Conservation (phyloP, 179 eudicot genomes). For the Actinidia arguta region DNA sequence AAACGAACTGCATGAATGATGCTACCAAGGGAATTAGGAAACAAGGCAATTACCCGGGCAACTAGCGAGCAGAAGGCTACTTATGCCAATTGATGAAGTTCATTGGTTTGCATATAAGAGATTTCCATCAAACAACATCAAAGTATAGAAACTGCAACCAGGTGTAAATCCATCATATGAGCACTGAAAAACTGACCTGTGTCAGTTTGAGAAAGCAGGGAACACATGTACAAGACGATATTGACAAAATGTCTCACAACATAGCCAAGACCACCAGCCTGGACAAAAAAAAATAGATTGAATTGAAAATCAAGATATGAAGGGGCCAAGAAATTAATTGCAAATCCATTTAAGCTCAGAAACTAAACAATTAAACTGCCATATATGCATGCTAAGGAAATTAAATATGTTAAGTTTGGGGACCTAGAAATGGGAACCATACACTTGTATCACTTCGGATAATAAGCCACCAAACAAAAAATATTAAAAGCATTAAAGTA, state of each 20-base stretch:
- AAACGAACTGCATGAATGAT: not conserved
- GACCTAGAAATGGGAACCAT: not conserved
- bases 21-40: constrained; percentile 1
- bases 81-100: constrained; percentile 86
- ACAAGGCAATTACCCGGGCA: constrained; percentile 70
- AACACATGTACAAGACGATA: constrained; percentile 76
- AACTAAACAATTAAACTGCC: not conserved
- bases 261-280: constrained; percentile 75
- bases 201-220: constrained; percentile 90
- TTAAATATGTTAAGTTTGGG: not conserved
- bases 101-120: constrained; percentile 72
- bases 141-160: not conserved
- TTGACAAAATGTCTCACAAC: constrained; percentile 69
- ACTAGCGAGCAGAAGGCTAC: constrained; percentile 92
- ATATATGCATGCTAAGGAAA: not conserved
- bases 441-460: not conserved
- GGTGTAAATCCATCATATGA: not conserved
- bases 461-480: not conserved
- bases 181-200: constrained; percentile 46
- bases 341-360: not conserved
- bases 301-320: not conserved
- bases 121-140: not conserved
- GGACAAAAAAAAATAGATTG: constrained; percentile 28
- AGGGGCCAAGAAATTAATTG: not conserved
- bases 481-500: too few species aligned